Conservation (phyloP, 2,329 filamentous ascomycete genomes). For the Pyricularia pennisetigena region DNA sequence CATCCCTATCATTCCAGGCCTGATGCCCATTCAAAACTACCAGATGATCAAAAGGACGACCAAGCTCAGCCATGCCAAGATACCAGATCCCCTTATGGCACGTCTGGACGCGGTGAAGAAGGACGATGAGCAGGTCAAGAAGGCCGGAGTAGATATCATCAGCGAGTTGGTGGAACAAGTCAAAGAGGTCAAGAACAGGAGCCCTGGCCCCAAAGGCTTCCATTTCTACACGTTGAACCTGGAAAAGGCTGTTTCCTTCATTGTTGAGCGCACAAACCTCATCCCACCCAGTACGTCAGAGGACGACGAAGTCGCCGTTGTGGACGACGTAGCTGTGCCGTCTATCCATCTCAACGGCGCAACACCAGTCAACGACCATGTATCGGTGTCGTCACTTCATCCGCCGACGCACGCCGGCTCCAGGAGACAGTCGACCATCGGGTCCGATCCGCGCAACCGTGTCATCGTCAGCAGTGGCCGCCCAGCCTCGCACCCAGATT, state of each 20-base stretch:
- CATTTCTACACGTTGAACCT: slow-evolving; percentile 97
- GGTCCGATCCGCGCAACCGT: slow-evolving; percentile 78
- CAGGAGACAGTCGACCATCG: slow-evolving; percentile 66
- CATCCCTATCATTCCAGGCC: slow-evolving; percentile 82
- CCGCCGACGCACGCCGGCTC: slow-evolving; percentile 22
- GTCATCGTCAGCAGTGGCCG: slow-evolving; percentile 63
- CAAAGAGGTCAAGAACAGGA: slow-evolving; percentile 48
- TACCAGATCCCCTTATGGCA: slow-evolving; percentile 61
- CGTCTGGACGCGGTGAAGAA: slow-evolving; percentile 64
- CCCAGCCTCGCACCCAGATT: slow-evolving; percentile 46
- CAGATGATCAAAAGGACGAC: slow-evolving; percentile 90
- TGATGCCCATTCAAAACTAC: slow-evolving; percentile 98
- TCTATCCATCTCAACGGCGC: slow-evolving; percentile 42
- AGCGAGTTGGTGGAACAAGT: slow-evolving; percentile 76
- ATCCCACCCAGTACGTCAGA: slow-evolving; percentile 51
- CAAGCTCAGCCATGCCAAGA: slow-evolving; percentile 82
- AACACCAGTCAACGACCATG: not conserved
- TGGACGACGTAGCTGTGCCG: slow-evolving; percentile 36
- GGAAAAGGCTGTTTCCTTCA: slow-evolving; percentile 91
- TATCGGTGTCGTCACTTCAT: slow-evolving; percentile 11
- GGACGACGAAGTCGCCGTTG: slow-evolving; percentile 41
- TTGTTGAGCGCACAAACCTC: slow-evolving; percentile 75
- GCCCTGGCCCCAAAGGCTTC: slow-evolving; percentile 61
- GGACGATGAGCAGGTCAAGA: slow-evolving; percentile 75
- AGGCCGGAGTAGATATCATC: slow-evolving; percentile 70